phyloP scores from a whole-genome alignment of 331 rosid genomes.

The Malus hybrid region DNA sequence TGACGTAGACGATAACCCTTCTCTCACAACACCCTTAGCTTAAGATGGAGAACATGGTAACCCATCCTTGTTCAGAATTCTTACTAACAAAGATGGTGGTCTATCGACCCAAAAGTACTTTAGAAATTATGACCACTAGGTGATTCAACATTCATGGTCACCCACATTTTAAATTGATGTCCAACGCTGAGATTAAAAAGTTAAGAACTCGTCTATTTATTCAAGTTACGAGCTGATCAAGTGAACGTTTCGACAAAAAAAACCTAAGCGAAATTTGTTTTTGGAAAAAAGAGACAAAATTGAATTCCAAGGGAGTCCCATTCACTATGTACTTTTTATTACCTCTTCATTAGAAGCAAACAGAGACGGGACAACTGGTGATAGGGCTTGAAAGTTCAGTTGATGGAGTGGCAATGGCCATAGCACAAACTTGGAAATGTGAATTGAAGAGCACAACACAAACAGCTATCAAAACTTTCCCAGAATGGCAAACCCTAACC shows the following conservation, averaged over 20 bases:
- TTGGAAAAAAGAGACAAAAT: slow-evolving; percentile 11
- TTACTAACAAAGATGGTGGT: too few species aligned
- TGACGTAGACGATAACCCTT: too few species aligned
- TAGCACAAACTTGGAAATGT: slow-evolving; percentile 21
- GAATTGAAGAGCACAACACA: slow-evolving; percentile 20
- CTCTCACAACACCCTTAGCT: too few species aligned
- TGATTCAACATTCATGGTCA: too few species aligned
- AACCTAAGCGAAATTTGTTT: neutral
- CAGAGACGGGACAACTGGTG: slow-evolving; percentile 14
- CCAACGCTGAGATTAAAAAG: too few species aligned
- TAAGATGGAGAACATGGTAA: too few species aligned
- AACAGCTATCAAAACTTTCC: slow-evolving; percentile 33
- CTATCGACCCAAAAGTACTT: too few species aligned
- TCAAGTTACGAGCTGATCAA: too few species aligned
- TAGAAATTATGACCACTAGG: too few species aligned
- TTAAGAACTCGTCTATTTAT: too few species aligned
- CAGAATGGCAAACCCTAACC: slow-evolving; percentile 20
- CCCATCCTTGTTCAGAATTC: too few species aligned
- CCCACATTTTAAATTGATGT: too few species aligned
- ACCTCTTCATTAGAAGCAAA: slow-evolving; percentile 28
- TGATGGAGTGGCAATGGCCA: slow-evolving; percentile 7
- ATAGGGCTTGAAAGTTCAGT: slow-evolving; percentile 29
- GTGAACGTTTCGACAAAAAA: neutral
- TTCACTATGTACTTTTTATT: slow-evolving; percentile 22
- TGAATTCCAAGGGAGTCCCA: slow-evolving; percentile 17